Base-by-base conservation (phyloP, 1,284 basidiomycete genomes). In the Paramarasmius palmivorus region DNA sequence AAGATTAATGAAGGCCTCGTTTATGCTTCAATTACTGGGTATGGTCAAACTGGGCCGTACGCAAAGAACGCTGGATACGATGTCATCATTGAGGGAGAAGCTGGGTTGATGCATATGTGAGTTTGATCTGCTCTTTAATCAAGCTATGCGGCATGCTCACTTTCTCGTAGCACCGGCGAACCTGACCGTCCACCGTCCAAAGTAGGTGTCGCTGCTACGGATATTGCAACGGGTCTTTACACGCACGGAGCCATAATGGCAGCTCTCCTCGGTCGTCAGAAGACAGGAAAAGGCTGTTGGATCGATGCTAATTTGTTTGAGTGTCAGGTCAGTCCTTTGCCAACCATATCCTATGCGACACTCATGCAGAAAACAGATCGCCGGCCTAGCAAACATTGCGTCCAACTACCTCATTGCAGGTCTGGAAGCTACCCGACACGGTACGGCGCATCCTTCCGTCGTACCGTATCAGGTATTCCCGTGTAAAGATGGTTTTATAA, bases 181-280 rank as follows among this genome's bases (percentile, higher is more conserved):
- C 80, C 88, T 6, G 88, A 92, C 63, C 86, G 94, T 2, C 82
- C 86, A 14, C 95, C 95, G 1, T 90, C 87, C 67, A 98, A 98
- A 72, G 92, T 94, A 29, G 92, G 92, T 4, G 92, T 95, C 14
- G 93, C 94, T 0, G 88, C 88, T 17, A 95, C 93, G 17, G 95
- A 98, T 69, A 82, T 97, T 54, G 90, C 92, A 20, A 95, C 93
- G 5, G 92, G 95, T 0, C 79, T 98, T n/a, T 97, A 96, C 69
- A 86, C 93, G 2, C 93, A 96, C 56, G 92, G 93, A 0, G 94
- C 93, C 2, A 90, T 98, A 57, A 88, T 98, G 81, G 95, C 95
- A 2, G 93, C 88, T 0, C 74, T 98, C 10, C 67, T 95, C 54
- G 93, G 91, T 14, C 80, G 93, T 20, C 79, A 85, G 53, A 83